Evolutionary conservation across 2,329 filamentous ascomycete species (phyloP).

Genomic region (Leptodontidium sp.): DNA sequence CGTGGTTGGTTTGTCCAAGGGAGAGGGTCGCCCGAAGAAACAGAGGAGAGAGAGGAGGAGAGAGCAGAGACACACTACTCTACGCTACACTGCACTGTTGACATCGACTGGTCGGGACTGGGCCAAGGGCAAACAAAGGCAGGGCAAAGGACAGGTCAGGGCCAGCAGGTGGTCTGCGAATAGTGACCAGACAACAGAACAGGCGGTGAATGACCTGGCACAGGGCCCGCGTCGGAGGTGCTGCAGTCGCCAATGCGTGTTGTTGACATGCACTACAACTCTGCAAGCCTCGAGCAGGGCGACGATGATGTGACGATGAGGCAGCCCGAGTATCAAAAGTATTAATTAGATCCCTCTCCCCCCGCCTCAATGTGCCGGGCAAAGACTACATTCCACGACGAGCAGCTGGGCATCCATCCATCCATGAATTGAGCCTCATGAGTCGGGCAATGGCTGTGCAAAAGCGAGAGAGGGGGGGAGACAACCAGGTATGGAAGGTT

Average conservation of each 20-base stretch:
- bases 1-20: neutral
- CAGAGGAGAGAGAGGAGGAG: neutral
- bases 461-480: neutral
- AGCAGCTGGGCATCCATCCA: neutral
- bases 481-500: neutral
- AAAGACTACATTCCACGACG: neutral
- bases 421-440: constrained; percentile 1
- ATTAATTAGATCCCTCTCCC: constrained; percentile 19
- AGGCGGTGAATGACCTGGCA: constrained; percentile 33
- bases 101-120: constrained; percentile 13
- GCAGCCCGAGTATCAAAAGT: constrained; percentile 28
- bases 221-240: neutral
- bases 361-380: constrained; percentile 20
- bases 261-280: constrained; percentile 11
- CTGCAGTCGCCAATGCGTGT: constrained; percentile 13
- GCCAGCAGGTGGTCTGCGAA: constrained; percentile 15
- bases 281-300: constrained; percentile 22
- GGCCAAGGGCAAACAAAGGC: constrained; percentile 6
- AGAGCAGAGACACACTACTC: neutral
- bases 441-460: constrained; percentile 8
- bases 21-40: neutral
- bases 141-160: neutral
- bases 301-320: constrained; percentile 19
- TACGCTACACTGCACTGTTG: constrained; percentile 9
- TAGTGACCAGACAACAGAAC: constrained; percentile 29